phyloP scores from a whole-genome alignment of 2,329 filamentous ascomycete species.

The Fusarium humuli region DNA sequence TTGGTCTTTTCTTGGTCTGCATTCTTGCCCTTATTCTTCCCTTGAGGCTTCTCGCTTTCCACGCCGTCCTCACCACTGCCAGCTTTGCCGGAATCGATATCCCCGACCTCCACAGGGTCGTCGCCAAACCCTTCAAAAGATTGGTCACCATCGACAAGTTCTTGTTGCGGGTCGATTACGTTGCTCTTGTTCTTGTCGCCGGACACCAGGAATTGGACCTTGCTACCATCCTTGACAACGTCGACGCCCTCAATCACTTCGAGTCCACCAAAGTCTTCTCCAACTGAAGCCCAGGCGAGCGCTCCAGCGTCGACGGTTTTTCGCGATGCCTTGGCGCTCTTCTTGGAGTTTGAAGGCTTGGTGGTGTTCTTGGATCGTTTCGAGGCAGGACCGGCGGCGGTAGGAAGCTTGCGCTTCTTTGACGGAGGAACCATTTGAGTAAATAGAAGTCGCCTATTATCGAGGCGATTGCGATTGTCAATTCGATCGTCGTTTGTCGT shows the following conservation, averaged over 20 bases:
- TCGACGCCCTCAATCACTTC: constrained; percentile 94
- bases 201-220: constrained; percentile 66
- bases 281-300: constrained; percentile 77
- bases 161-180: constrained; percentile 27
- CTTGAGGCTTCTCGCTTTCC: constrained; percentile 47
- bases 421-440: constrained; percentile 49
- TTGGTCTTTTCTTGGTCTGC: constrained; percentile 37
- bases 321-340: constrained; percentile 45
- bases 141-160: constrained; percentile 56
- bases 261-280: constrained; percentile 92
- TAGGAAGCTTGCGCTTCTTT: constrained; percentile 56
- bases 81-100: constrained; percentile 51
- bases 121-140: constrained; percentile 77
- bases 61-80: constrained; percentile 48
- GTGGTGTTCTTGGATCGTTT: constrained; percentile 53
- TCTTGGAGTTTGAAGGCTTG: constrained; percentile 33
- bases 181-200: constrained; percentile 60
- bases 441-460: constrained; percentile 1
- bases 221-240: constrained; percentile 74
- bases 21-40: constrained; percentile 49
- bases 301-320: constrained; percentile 58
- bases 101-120: constrained; percentile 49
- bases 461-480: constrained; percentile 13
- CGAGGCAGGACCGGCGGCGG: constrained; percentile 48
- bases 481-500: neutral